phyloP scores from a whole-genome alignment of 2,329 filamentous ascomycete species.

The Didymella arachidicola region DNA sequence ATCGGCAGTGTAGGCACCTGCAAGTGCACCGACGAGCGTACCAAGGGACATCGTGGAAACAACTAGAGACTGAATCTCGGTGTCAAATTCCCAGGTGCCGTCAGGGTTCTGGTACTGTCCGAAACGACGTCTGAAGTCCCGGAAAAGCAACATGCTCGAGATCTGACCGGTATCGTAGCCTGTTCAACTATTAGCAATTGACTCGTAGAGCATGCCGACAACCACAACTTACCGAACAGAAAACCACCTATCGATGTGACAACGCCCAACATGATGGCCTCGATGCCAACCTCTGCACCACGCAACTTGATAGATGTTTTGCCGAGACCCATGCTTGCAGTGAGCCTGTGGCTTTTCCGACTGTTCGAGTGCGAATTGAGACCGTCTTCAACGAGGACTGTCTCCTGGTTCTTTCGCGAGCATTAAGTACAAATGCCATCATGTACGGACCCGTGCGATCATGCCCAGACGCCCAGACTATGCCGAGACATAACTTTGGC shows the following conservation, averaged over 20 bases:
- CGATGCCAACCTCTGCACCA: slow-evolving; percentile 44
- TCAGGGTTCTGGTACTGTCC: slow-evolving; percentile 54
- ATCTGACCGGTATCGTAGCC: slow-evolving; percentile 64
- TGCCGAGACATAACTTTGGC: slow-evolving; percentile 30
- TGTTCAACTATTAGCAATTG: slow-evolving; percentile 54
- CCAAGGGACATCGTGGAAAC: slow-evolving; percentile 50
- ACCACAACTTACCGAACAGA: slow-evolving; percentile 31
- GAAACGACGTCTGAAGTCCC: slow-evolving; percentile 66
- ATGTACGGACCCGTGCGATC: slow-evolving; percentile 26
- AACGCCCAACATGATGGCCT: slow-evolving; percentile 62
- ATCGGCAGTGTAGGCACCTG: slow-evolving; percentile 61
- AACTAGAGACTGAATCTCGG: slow-evolving; percentile 55
- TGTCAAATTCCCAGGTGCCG: slow-evolving; percentile 51
- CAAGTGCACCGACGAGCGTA: slow-evolving; percentile 53
- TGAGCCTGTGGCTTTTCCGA: slow-evolving; percentile 7
- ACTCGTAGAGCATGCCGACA: neutral
- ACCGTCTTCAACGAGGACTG: slow-evolving; percentile 2
- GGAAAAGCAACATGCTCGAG: slow-evolving; percentile 51
- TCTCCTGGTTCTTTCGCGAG: slow-evolving; percentile 10
- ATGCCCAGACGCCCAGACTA: slow-evolving; percentile 33
- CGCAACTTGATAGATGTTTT: slow-evolving; percentile 40
- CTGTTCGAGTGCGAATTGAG: slow-evolving; percentile 1
- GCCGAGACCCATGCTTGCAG: slow-evolving; percentile 37
- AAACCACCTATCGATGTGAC: slow-evolving; percentile 63
- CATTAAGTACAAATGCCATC: slow-evolving; percentile 31